Conservation (phyloP, 78 protist genomes). For the Salpingoeca rosetta region DNA sequence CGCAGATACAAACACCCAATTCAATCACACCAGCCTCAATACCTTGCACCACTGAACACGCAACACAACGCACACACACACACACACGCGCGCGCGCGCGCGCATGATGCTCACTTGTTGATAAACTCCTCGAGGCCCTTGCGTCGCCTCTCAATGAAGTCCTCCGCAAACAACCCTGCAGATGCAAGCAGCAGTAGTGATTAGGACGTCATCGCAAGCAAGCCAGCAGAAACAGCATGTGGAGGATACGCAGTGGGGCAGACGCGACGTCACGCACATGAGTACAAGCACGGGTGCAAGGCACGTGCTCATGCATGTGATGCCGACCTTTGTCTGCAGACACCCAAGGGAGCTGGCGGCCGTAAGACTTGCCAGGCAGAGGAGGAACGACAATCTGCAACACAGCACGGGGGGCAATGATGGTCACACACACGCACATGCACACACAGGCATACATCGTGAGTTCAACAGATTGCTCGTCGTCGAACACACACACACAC, state of each 20-base stretch:
- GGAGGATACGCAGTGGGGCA: no score
- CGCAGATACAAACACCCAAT: no score
- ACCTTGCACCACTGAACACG: neutral
- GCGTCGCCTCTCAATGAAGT: constrained; percentile 13
- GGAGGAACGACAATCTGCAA: constrained; percentile 18
- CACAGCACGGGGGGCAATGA: neutral
- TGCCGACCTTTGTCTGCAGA: neutral
- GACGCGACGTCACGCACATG: no score
- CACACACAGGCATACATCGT: neutral
- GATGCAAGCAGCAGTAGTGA: neutral
- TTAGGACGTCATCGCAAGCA: neutral
- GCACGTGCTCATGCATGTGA: no score
- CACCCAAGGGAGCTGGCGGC: neutral
- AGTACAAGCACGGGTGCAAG: no score
- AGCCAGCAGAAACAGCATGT: neutral
- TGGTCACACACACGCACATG: neutral
- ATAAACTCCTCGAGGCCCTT: constrained; percentile 16
- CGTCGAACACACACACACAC: no score
- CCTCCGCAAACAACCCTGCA: constrained; percentile 29
- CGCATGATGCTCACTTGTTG: constrained; percentile 20
- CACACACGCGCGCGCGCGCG: neutral
- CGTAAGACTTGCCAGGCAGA: constrained; percentile 25
- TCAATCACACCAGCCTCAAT: neutral
- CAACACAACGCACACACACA: neutral
- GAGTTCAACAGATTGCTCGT: neutral